Conservation (phyloP, 108 stramenopile genomes). For the Nitzschia sp. region DNA sequence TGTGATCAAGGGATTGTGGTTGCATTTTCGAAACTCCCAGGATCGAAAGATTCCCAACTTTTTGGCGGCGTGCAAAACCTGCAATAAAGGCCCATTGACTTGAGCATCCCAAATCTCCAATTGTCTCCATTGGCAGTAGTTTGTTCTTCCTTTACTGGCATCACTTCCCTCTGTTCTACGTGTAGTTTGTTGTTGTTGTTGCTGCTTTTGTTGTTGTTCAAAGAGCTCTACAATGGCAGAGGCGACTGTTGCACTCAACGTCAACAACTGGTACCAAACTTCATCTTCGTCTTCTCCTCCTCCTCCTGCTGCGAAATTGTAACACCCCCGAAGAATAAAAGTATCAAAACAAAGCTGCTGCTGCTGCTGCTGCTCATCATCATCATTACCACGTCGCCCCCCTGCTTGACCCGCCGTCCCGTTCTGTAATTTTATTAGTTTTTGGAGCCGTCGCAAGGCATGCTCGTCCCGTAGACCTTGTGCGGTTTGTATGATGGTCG, state of each 20-base stretch:
- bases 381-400: too few relatives aligned
- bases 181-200: neutral
- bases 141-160: neutral
- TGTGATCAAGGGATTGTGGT: neutral
- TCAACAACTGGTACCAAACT: neutral
- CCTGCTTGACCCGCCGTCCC: too few relatives aligned
- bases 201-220: neutral
- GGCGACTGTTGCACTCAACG: slow-evolving; percentile 3
- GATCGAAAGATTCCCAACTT: neutral
- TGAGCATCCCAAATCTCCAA: neutral
- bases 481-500: neutral
- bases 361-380: neutral
- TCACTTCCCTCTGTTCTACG: neutral
- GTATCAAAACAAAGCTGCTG: too few relatives aligned
- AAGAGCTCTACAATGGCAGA: slow-evolving; percentile 3
- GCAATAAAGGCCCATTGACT: neutral
- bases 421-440: neutral
- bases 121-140: neutral
- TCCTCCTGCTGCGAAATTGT: slow-evolving; percentile 1
- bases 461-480: neutral
- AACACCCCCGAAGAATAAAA: slow-evolving; percentile 3
- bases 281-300: neutral
- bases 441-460: neutral
- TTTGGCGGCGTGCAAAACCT: neutral
- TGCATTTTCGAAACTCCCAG: neutral